These are phyloP conservation scores for Moesziomyces parantarcticus DNA, from an alignment of 1,284 basidiomycete species.

Conservation along the genomic window DNA sequence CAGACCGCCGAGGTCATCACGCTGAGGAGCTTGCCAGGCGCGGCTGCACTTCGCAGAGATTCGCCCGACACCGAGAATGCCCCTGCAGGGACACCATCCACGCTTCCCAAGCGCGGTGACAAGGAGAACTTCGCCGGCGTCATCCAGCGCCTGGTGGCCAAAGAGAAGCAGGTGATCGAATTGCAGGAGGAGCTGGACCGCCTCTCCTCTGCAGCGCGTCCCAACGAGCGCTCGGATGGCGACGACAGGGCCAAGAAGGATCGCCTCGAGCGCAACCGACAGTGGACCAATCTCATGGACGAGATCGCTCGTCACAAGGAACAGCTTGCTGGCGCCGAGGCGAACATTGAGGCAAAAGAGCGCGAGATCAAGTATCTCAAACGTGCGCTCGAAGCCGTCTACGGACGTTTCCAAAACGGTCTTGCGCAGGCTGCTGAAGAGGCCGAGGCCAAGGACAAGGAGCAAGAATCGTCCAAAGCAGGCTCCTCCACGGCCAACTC, in stretches of 20 bases:
- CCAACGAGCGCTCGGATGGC: conserved; percentile 42
- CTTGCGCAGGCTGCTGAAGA: conserved; percentile 67
- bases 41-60: conserved; percentile 23
- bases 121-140: conserved; percentile 76
- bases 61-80: conserved; percentile 13
- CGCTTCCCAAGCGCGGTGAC: conserved; percentile 42
- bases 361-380: conserved; percentile 82
- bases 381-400: conserved; percentile 84
- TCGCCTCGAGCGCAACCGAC: conserved; percentile 79
- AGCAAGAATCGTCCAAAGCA: conserved; percentile 16
- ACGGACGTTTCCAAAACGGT: conserved; percentile 76
- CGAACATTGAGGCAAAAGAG: conserved; percentile 72
- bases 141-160: conserved; percentile 82
- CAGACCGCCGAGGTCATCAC: conserved; percentile 77
- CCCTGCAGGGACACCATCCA: conserved; percentile 13
- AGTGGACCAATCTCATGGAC: conserved; percentile 80
- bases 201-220: conserved; percentile 28
- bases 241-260: conserved; percentile 75
- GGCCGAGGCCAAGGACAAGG: conserved; percentile 38
- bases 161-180: conserved; percentile 83
- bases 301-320: conserved; percentile 80
- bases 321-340: conserved; percentile 75
- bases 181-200: conserved; percentile 80
- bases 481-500: conserved; percentile 13
- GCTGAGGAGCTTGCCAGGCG: conserved; percentile 72